phyloP scores from a whole-genome alignment of 1,139 yeast genomes.

The Suhomyces kunorum region DNA sequence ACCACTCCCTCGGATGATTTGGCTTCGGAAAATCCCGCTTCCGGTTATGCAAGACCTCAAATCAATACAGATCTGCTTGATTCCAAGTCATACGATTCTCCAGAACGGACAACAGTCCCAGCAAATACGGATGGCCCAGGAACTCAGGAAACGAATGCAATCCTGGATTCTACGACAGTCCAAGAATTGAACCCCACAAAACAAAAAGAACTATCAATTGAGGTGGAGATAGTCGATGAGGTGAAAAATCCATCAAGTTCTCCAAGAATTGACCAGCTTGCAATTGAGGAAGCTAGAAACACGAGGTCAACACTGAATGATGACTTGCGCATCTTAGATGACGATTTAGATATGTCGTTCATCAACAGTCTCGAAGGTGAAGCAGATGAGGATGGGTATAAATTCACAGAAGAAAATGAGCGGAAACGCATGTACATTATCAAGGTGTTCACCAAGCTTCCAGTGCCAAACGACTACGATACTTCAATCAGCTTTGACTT shows the following conservation, averaged over 20 bases:
- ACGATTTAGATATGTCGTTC: conserved; percentile 10
- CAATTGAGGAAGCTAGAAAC: background rate
- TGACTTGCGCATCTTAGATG: conserved; percentile 5
- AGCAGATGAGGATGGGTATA: conserved; percentile 16
- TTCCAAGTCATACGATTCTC: too few relatives aligned
- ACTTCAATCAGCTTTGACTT: conserved; percentile 25
- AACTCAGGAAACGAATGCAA: background rate
- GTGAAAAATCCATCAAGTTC: background rate
- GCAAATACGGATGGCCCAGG: too few relatives aligned
- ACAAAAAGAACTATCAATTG: background rate
- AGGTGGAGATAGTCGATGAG: background rate
- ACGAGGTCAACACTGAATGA: conserved; percentile 5
- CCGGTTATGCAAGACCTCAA: too few relatives aligned
- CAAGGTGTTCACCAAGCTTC: conserved; percentile 33
- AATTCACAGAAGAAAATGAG: conserved; percentile 32
- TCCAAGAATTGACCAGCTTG: background rate
- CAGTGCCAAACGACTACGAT: conserved; percentile 17
- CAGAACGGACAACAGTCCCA: too few relatives aligned
- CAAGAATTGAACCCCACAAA: too few relatives aligned
- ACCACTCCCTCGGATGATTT: conserved; percentile 1
- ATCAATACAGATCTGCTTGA: too few relatives aligned
- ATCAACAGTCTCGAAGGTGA: conserved; percentile 5
- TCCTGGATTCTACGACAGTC: too few relatives aligned
- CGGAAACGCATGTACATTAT: conserved; percentile 34
- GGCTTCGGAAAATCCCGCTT: background rate